Evolutionary conservation across 306 rosid genomes (phyloP).

Genomic region (Quercus alba): DNA sequence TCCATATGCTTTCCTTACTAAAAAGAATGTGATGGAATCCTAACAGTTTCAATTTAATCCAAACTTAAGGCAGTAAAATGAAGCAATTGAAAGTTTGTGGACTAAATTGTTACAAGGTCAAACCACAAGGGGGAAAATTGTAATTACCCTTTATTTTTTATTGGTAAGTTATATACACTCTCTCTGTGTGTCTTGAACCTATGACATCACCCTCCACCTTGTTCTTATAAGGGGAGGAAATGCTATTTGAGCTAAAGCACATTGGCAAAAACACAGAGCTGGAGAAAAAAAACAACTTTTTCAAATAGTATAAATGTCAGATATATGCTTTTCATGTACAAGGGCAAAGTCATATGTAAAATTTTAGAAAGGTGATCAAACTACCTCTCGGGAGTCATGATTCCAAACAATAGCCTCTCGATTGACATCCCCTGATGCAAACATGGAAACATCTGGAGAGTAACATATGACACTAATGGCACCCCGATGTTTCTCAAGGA

Average conservation of each 20-base stretch:
- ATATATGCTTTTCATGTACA: background rate
- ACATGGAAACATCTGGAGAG: conserved; percentile 92
- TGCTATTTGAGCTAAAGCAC: too few relatives aligned
- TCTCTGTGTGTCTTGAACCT: too few relatives aligned
- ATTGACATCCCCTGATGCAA: conserved; percentile 95
- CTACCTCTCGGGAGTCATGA: conserved; percentile 67
- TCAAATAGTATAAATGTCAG: background rate
- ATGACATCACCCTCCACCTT: too few relatives aligned
- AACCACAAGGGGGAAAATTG: too few relatives aligned
- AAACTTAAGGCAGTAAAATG: too few relatives aligned
- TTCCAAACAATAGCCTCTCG: conserved; percentile 96
- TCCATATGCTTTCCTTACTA: background rate
- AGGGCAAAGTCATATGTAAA: background rate
- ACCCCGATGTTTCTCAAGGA: conserved; percentile 92
- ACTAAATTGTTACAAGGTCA: too few relatives aligned
- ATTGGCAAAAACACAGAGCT: background rate
- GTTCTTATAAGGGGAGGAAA: too few relatives aligned
- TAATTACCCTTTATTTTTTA: too few relatives aligned
- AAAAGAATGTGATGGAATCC: background rate
- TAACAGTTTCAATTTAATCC: too few relatives aligned
- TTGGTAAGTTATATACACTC: too few relatives aligned
- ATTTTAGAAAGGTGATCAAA: conserved; percentile 1
- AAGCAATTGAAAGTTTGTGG: too few relatives aligned
- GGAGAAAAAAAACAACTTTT: background rate
- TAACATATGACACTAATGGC: conserved; percentile 76